Conservation (phyloP, 345 rosid genomes). For the Aquilaria malaccensis region DNA sequence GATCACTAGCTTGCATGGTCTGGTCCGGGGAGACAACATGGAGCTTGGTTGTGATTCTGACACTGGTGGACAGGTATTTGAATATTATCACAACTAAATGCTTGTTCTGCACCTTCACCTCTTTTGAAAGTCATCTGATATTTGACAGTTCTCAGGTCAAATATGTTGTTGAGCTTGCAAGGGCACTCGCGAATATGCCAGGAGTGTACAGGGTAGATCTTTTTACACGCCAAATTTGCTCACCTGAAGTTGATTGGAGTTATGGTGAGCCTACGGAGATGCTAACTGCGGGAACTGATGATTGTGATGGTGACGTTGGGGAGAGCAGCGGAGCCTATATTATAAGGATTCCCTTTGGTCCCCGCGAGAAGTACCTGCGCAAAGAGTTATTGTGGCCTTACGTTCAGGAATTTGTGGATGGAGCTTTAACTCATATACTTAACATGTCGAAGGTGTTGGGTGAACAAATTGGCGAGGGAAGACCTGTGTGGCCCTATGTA, state of each 20-base stretch:
- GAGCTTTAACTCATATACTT: constrained; percentile 80
- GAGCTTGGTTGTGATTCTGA: constrained; percentile 99
- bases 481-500: constrained; percentile 94
- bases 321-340: constrained; percentile 97
- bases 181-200: constrained; percentile 94
- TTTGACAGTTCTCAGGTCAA: constrained; percentile 49
- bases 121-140: neutral
- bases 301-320: constrained; percentile 62
- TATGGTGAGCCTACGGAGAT: constrained; percentile 98
- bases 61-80: constrained; percentile 91
- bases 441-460: constrained; percentile 90
- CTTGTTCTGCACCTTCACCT: neutral
- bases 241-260: constrained; percentile 95
- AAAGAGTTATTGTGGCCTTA: constrained; percentile 90
- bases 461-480: constrained; percentile 79
- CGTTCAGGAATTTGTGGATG: constrained; percentile 94
- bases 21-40: constrained; percentile 96
- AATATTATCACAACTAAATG: neutral
- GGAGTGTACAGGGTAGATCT: constrained; percentile 98
- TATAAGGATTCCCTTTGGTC: constrained; percentile 91
- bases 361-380: constrained; percentile 66
- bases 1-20: constrained; percentile 70
- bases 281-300: constrained; percentile 61
- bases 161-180: constrained; percentile 92
- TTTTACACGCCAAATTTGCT: constrained; percentile 77